Evolutionary conservation across 768 basidiomycete species (phyloP), one percentile per base, ranked within the genome.

Genomic region (Tubosaeta brunneosetosa): DNA sequence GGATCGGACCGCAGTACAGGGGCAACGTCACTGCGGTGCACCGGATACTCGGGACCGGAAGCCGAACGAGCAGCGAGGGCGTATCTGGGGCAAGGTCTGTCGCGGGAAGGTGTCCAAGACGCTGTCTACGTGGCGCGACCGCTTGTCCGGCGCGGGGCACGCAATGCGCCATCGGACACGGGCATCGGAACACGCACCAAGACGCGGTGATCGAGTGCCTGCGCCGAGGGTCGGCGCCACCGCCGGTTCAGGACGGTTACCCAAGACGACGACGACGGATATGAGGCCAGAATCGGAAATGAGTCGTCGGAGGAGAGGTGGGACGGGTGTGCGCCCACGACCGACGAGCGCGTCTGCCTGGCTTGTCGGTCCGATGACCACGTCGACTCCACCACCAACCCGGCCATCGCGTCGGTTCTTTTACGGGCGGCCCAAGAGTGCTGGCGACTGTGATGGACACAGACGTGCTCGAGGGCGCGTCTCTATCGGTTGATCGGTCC

Each of bases 1-100:
- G 53, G 62, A 55, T 62, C 65, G 62, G 57, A 37, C 58, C 58
- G 56, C 11, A 14, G 43, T 47, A 37, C 47, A 10, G 26, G 26
- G 11, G 14, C 58, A 26, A n/a, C 22, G 9, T 29, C 49, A 0
- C 19, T 10, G 14, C 17, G 17, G 22, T 7, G 16, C 19, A 27
- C 17, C 51, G 33, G 34, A 44, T 26, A 13, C 16, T 16, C 41
- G 36, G 22, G 40, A 17, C 36, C 32, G 49, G 22, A 17, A 5
- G 6, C 50, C 34, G 48, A 19, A 40, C 43, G 43, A 16, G 16
- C 16, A n/a, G 47, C 36, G 22, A 17, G 22, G 33, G 6, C 13
- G 38, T 19, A 12, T 17, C 11, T 57, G 49, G 51, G 1, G 12
- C 4, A 43, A 34, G 25, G 43, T 62, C 13, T 53, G 34, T 49